Evolutionary conservation across 2,329 filamentous ascomycete genomes (phyloP), one percentile per base, ranked within the genome.

Genomic region (Phaeosphaeria sp.): DNA sequence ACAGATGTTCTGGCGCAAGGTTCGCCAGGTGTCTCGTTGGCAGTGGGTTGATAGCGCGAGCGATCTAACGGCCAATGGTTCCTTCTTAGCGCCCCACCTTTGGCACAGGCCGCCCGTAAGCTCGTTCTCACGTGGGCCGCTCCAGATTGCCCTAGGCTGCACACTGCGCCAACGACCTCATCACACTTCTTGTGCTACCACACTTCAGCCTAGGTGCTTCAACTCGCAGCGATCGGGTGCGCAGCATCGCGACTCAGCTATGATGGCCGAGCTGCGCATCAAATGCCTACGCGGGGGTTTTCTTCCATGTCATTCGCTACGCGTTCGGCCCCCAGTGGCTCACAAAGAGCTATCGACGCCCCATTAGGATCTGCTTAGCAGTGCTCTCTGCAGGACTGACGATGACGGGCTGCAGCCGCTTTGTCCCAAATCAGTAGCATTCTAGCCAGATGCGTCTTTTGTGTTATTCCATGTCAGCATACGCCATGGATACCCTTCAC

Each of bases 391-490:
- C 50, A 61, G 52, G 40, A 36, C 33, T 54, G 36, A 45, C 44
- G 43, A 63, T 60, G 49, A 60, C 49, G 53, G 55, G 57, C 53
- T 72, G 66, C 67, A 68, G 56, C 51, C 52, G 7, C 57, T 58
- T 59, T 68, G 52, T 51, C 59, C 57, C 40, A 22, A 45, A 49
- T 30, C 18, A 63, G 66, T 43, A 64, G 24, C n/a, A 15, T 30
- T 44, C 71, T 73, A 73, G 61, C 73, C 59, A 57, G 46, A 67
- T 68, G 54, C 65, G 63, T 60, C 58, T 36, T 49, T 36, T 55
- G 48, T 52, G 53, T 55, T 48, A 36, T 61, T 58, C 63, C 56
- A 61, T 72, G 72, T 68, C 63, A 71, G 69, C 70, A 69, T 54
- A 59, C 59, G 56, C 57, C 61, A 64, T 66, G 59, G 62, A 56